Conservation (phyloP, 139 green algal species). For the Edaphochlamys debaryana region DNA sequence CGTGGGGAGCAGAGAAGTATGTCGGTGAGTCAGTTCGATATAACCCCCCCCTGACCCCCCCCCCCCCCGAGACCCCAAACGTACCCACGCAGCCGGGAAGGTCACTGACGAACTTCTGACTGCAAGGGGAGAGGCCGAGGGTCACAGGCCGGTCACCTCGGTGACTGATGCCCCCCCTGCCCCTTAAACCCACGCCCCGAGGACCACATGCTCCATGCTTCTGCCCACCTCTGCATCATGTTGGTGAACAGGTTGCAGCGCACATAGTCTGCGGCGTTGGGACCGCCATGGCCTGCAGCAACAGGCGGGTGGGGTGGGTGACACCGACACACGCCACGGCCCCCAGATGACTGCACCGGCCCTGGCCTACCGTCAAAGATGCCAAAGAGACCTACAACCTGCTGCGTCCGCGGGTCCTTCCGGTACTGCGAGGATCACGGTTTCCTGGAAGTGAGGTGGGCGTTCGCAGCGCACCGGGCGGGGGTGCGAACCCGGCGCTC, state of each 20-base stretch:
- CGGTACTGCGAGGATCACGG: conserved; percentile 62
- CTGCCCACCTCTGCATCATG: conserved; percentile 62
- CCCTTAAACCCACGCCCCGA: too few relatives aligned
- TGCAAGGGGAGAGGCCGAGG: too few relatives aligned
- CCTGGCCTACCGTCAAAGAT: conserved; percentile 90
- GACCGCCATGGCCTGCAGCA: conserved; percentile 90
- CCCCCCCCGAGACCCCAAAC: too few relatives aligned
- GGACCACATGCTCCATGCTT: too few relatives aligned
- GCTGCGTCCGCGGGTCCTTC: conserved; percentile 49
- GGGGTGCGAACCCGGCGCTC: neutral
- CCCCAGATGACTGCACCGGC: neutral
- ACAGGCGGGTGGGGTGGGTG: too few relatives aligned
- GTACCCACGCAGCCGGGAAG: conserved; percentile 54
- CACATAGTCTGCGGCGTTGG: conserved; percentile 88
- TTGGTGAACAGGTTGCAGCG: conserved; percentile 86
- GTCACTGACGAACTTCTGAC: conserved; percentile 46
- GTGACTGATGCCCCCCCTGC: too few relatives aligned
- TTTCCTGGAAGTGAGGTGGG: neutral
- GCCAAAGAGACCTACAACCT: conserved; percentile 86
- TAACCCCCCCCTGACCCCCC: too few relatives aligned
- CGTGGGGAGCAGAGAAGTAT: too few relatives aligned
- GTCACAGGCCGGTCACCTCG: too few relatives aligned
- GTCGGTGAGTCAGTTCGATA: too few relatives aligned
- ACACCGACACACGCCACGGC: too few relatives aligned
- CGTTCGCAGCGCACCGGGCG: too few relatives aligned